These are phyloP conservation scores for Aspergillus alliaceus DNA, from an alignment of 2,329 filamentous ascomycete species.

Conservation along the genomic window DNA sequence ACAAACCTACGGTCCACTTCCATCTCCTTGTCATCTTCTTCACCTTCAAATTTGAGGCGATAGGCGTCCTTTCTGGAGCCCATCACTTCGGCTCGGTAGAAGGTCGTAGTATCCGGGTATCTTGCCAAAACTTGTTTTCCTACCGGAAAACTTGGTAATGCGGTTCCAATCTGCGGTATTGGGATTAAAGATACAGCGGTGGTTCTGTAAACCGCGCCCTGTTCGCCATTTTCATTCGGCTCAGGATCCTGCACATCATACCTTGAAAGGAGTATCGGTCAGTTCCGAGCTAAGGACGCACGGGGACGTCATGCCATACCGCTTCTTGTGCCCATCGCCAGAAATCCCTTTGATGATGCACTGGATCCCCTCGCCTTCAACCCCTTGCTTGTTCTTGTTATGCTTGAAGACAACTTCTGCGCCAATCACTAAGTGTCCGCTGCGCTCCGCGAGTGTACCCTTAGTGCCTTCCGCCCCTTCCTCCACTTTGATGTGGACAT, in stretches of 20 bases:
- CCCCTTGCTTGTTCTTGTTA: conserved; percentile 51
- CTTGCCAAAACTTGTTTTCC: conserved; percentile 74
- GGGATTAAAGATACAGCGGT: conserved; percentile 74
- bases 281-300: conserved; percentile 10
- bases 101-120: conserved; percentile 81
- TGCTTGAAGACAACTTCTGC: conserved; percentile 54
- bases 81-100: conserved; percentile 81
- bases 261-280: conserved; percentile 37
- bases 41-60: conserved; percentile 72
- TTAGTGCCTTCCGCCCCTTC: conserved; percentile 45
- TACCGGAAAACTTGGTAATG: conserved; percentile 60
- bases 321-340: conserved; percentile 70
- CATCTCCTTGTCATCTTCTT: conserved; percentile 71
- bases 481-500: conserved; percentile 43
- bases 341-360: conserved; percentile 74
- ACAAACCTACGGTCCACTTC: conserved; percentile 75
- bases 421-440: conserved; percentile 45
- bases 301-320: conserved; percentile 37
- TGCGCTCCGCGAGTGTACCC: conserved; percentile 45
- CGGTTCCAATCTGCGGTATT: conserved; percentile 63
- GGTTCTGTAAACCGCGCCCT: conserved; percentile 63
- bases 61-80: conserved; percentile 58
- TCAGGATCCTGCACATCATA: conserved; percentile 81
- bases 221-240: conserved; percentile 67
- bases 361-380: conserved; percentile 62